Percentiles rank a stretch among this genome's conserved stretches.
phyloP scores from a whole-genome alignment of 306 rosid genomes.

The Cucumis melo region DNA sequence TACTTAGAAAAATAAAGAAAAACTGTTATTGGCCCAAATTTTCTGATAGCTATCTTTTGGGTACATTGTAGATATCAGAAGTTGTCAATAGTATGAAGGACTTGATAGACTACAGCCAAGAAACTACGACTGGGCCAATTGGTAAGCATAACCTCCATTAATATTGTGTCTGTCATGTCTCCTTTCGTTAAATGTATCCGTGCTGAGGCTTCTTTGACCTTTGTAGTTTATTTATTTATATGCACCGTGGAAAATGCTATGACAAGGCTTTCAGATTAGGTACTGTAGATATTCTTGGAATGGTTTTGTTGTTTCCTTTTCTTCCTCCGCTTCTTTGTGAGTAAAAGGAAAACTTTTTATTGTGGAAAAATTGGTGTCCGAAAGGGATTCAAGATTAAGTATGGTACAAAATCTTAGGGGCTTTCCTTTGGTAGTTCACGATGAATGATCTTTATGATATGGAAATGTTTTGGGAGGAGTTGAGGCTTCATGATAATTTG shows the following conservation, averaged over 20 bases:
- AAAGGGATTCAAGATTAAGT: background rate
- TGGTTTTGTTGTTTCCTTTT: background rate
- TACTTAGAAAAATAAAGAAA: background rate
- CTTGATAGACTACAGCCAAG: conserved; percentile 89
- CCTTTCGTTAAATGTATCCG: background rate
- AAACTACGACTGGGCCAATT: conserved; percentile 80
- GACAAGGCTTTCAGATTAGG: background rate
- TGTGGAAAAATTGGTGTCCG: background rate
- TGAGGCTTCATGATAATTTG: background rate
- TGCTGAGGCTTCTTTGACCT: background rate
- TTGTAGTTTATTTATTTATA: background rate
- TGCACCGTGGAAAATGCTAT: background rate
- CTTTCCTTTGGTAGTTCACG: background rate
- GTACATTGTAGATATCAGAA: conserved; percentile 70
- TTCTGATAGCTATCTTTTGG: background rate
- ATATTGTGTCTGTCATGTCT: background rate
- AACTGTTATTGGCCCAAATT: background rate
- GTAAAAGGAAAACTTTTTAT: background rate
- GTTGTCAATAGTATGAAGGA: conserved; percentile 98
- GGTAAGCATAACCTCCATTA: conserved; percentile 39
- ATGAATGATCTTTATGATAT: background rate
- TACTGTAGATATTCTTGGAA: background rate
- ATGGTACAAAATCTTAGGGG: background rate
- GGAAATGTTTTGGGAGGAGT: background rate
- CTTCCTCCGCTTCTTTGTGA: background rate